Conservation (phyloP, 2,329 filamentous ascomycete genomes). For the Chaetomium sp. region DNA sequence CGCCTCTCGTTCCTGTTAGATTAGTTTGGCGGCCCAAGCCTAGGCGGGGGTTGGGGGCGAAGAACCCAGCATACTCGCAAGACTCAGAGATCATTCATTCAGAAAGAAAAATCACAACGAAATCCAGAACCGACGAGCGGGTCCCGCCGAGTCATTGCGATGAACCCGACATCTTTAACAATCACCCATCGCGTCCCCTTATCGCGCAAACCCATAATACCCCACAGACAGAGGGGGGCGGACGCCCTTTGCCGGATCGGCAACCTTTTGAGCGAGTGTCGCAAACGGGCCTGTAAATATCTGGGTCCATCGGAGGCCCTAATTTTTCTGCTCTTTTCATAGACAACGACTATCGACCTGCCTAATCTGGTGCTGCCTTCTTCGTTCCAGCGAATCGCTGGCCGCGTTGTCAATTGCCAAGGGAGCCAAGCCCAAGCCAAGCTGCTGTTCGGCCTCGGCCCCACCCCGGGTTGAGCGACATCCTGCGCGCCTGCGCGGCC, state of each 20-base stretch:
- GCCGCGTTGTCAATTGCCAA: neutral
- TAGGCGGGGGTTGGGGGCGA: too few relatives aligned
- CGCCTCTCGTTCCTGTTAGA: neutral
- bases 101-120: too few relatives aligned
- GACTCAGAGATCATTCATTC: too few relatives aligned
- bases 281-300: too few relatives aligned
- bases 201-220: neutral
- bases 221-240: neutral
- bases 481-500: neutral
- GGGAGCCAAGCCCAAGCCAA: neutral
- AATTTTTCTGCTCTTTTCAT: constrained; percentile 4
- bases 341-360: constrained; percentile 20
- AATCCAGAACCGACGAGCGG: too few relatives aligned
- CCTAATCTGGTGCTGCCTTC: constrained; percentile 19
- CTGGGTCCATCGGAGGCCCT: neutral
- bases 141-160: too few relatives aligned
- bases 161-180: too few relatives aligned
- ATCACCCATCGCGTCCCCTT: too few relatives aligned
- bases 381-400: constrained; percentile 21
- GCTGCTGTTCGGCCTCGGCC: neutral
- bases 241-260: constrained; percentile 10
- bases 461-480: neutral
- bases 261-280: neutral
- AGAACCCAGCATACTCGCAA: too few relatives aligned
- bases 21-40: too few relatives aligned